A percentile compares a stretch with the other conserved stretches of the same genome.
phyloP scores from a whole-genome alignment of 2,329 filamentous ascomycete species.

The Aspergillus neotritici region DNA sequence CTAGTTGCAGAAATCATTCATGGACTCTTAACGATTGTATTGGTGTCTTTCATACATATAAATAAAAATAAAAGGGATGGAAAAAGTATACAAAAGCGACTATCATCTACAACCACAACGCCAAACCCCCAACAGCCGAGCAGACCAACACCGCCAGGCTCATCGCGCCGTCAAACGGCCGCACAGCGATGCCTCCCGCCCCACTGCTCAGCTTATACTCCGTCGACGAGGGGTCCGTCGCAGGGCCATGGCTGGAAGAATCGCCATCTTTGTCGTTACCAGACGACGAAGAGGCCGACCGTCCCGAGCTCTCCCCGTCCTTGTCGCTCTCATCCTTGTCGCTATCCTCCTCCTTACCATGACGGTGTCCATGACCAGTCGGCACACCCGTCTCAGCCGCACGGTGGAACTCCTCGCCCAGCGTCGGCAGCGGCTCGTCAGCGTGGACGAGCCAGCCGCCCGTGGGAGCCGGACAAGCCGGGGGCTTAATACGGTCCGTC shows the following conservation, averaged over 20 bases:
- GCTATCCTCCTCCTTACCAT: too few species aligned
- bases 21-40: background rate
- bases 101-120: slow-evolving; percentile 7
- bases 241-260: too few species aligned
- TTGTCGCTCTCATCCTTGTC: too few species aligned
- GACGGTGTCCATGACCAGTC: too few species aligned
- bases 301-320: too few species aligned
- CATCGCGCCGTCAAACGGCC: background rate
- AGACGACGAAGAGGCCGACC: background rate
- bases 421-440: slow-evolving; percentile 61
- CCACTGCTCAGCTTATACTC: slow-evolving; percentile 1
- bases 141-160: slow-evolving; percentile 4
- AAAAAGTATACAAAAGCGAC: background rate
- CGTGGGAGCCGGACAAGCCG: slow-evolving; percentile 66
- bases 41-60: background rate
- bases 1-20: too few species aligned
- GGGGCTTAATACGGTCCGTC: slow-evolving; percentile 55
- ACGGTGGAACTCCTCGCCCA: slow-evolving; percentile 50
- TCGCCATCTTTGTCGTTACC: too few species aligned
- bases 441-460: slow-evolving; percentile 68
- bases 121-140: slow-evolving; percentile 4
- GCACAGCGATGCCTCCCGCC: slow-evolving; percentile 1
- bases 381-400: background rate
- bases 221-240: background rate
- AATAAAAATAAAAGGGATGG: background rate